Percentiles rank a stretch among this genome's conserved stretches.
Conservation (phyloP, 208 protist species). For the Cochliopodium minus region DNA sequence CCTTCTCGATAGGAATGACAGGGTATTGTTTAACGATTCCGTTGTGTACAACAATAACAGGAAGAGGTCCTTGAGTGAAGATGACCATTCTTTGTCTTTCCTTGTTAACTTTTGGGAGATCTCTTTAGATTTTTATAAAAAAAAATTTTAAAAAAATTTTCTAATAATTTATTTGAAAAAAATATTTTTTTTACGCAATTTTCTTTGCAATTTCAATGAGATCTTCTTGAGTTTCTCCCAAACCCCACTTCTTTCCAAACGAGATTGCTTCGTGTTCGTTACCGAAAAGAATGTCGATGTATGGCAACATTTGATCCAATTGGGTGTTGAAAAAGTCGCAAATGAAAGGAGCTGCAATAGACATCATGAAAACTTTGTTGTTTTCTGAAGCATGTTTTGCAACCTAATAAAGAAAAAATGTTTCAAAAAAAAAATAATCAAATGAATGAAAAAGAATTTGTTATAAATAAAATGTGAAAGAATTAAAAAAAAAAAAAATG, state of each 20-base stretch:
- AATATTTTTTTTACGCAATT: no score
- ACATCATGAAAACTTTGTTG: conserved; percentile 73
- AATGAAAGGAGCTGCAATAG: conserved; percentile 86
- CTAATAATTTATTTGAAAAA: not conserved
- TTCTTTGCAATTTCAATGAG: conserved; percentile 53
- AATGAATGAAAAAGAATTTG: no score
- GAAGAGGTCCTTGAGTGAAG: conserved; percentile 71
- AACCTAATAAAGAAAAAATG: conserved; percentile 31
- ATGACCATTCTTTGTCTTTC: conserved; percentile 57
- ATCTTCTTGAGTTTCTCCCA: conserved; percentile 46
- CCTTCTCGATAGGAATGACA: conserved; percentile 42
- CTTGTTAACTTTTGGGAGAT: conserved; percentile 57
- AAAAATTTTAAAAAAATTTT: not conserved
- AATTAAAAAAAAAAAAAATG: not conserved
- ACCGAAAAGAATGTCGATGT: conserved; percentile 77
- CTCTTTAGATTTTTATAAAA: no score
- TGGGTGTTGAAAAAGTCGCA: conserved; percentile 74
- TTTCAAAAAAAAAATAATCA: no score
- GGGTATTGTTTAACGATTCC: conserved; percentile 28
- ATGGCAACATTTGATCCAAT: conserved; percentile 58
- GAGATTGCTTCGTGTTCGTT: conserved; percentile 80
- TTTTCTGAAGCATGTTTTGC: conserved; percentile 56
- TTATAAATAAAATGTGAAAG: not conserved
- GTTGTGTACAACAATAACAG: conserved; percentile 55
- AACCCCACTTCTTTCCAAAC: conserved; percentile 50